Base-by-base conservation (phyloP, 2,329 filamentous ascomycete species). In the Whalleya microplaca region DNA sequence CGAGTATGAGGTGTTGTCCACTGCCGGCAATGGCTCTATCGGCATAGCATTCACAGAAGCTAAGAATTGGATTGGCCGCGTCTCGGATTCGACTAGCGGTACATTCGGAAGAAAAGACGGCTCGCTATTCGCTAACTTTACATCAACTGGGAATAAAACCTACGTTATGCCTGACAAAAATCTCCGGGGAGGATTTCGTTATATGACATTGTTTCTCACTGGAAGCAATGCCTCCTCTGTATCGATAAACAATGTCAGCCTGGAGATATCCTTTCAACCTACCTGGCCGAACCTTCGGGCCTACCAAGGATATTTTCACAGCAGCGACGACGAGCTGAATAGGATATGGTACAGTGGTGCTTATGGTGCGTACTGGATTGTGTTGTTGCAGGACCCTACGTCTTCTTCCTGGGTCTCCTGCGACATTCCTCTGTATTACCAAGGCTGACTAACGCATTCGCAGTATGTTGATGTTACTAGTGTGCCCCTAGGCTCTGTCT, bases 331-430 rank as follows among this genome's bases (percentile, higher is more conserved):
- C 32, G 65, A 82, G 10, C 73, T 85, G 21, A 83, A 83, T 56
- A 75, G 75, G 9, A 80, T 84, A 46, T 84, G 82, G 82, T 85
- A 85, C 59, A 78, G 76, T 41, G 82, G 78, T 3, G 80, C 80
- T 6, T 83, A 80, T 59, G 60, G 48, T 61, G 60, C 58, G n/a
- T 37, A 21, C 16, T 27, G 9, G 14, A 12, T n/a, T n/a, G 32
- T 14, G 32, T 16, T 37, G 9, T 12, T 37, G 32, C 32, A 37
- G 10, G 32, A 37, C 32, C 32, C 8, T 12, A 37, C 32, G 3
- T 37, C 32, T 16, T 37, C 10, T 12, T 37, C 10, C 4, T 37
- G 3, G 6, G 14, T 37, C 9, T 37, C 5, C 32, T 37, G 32
- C 32, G 32, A 12, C 32, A 37, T 37, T 16, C 32, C 10, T 3